Base-by-base conservation (phyloP, 495 filamentous ascomycete genomes). In the Penicillium coprophilum region DNA sequence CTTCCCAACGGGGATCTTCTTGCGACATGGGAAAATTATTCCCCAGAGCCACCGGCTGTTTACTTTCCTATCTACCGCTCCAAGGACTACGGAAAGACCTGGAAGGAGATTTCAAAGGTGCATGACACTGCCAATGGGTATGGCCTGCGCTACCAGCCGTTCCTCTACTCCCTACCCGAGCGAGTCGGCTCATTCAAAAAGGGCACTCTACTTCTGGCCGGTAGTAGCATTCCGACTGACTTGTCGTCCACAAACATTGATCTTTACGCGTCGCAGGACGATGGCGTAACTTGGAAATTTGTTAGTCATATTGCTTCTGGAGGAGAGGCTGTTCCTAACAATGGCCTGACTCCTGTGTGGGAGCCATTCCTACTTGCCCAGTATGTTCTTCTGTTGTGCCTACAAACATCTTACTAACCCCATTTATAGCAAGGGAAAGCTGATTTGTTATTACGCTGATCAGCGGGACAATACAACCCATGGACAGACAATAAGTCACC, bases 381-480 rank as follows among this genome's bases (percentile, higher is more conserved):
- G 72, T 75, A 62, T 32, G 72, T 63, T 13, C 27, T 46, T n/a
- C 17, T 36, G 9, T 3, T 38, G 6, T 17, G n/a, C 34, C 1
- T 38, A 17, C 15, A 17, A 17, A 31, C 19, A 8, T 3, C 8
- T 36, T 11, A 9, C 49, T 56, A 30, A 61, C 48, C 24, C 9
- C 4, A 7, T 46, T n/a, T 9, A 30, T 31, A 75, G 82, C 61
- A 72, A 86, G 24, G 71, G 78, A 45, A 73, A 83, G 53, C 67
- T 89, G 20, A 76, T 88, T 21, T 72, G 71, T 69, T 90, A 84
- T 68, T 90, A 89, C 69, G 83, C 85, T 5, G 87, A 90, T 62
- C 86, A 88, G 61, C 76, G 87, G 36, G 67, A 54, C 6, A 86
- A 89, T 63, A 69, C 77, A 17, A 73, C 71, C 1, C 72, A 90